Evolutionary conservation across 306 rosid genomes (phyloP).

Genomic region (Lathyrus oleraceus): DNA sequence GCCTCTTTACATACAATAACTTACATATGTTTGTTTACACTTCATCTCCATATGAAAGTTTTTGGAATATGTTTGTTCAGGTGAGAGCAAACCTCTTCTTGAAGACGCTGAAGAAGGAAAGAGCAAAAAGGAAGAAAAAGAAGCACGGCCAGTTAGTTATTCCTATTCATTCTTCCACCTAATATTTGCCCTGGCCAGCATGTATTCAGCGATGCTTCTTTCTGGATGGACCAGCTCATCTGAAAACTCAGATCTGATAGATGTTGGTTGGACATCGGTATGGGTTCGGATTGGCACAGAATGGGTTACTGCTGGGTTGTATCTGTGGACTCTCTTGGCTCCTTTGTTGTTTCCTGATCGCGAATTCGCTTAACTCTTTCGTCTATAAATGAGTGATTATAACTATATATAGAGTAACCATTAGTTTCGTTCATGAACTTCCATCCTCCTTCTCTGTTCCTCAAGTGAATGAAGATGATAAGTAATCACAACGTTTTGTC

Average conservation of each 20-base stretch:
- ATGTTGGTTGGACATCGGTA: constrained; percentile 96
- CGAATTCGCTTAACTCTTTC: constrained; percentile 55
- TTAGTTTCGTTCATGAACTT: background rate
- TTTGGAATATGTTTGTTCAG: constrained; percentile 36
- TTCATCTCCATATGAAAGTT: background rate
- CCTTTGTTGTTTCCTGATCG: constrained; percentile 76
- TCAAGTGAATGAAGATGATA: background rate
- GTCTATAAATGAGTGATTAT: background rate
- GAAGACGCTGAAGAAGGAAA: constrained; percentile 78
- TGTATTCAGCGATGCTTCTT: constrained; percentile 97
- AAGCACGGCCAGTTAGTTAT: constrained; percentile 72
- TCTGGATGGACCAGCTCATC: constrained; percentile 86
- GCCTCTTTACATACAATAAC: background rate
- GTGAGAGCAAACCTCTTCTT: constrained; percentile 68
- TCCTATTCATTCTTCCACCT: constrained; percentile 91
- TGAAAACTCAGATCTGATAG: constrained; percentile 78
- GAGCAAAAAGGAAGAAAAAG: constrained; percentile 60
- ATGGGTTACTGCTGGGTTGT: constrained; percentile 84
- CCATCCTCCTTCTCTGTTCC: background rate
- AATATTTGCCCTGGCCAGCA: constrained; percentile 91
- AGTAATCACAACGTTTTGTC: background rate
- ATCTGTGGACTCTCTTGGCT: constrained; percentile 79
- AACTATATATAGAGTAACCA: background rate
- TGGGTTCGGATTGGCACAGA: constrained; percentile 93
- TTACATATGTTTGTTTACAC: background rate